These are phyloP conservation scores for Saussurea involucrata DNA, from an alignment of 129 eudicot genomes.

Conservation along the genomic window DNA sequence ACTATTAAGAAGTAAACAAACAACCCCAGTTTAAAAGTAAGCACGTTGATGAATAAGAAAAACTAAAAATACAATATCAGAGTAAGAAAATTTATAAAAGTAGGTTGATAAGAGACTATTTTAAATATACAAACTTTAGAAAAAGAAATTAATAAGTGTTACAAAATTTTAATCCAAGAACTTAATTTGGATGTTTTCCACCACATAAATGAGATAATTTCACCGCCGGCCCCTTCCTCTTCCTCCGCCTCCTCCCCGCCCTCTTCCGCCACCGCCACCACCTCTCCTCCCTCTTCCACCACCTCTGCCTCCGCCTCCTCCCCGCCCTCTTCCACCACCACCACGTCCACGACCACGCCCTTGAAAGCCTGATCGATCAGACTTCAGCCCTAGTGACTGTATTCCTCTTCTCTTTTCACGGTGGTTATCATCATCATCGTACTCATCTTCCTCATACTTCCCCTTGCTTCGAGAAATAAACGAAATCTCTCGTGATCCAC, in stretches of 20 bases:
- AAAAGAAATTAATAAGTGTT: background rate
- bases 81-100: no score
- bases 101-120: background rate
- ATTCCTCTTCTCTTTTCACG: constrained; percentile 68
- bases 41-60: no score
- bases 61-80: no score
- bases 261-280: constrained; percentile 29
- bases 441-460: constrained; percentile 60
- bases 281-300: constrained; percentile 31
- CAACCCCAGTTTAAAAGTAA: no score
- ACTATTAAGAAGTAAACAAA: no score
- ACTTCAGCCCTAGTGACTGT: constrained; percentile 64
- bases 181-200: background rate
- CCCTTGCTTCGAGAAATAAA: constrained; percentile 61
- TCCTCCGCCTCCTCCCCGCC: constrained; percentile 4
- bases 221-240: constrained; percentile 48
- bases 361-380: constrained; percentile 44
- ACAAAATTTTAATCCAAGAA: background rate
- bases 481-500: constrained; percentile 94
- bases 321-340: constrained; percentile 16
- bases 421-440: constrained; percentile 40
- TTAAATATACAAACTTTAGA: background rate
- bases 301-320: constrained; percentile 30
- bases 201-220: background rate
- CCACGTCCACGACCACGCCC: constrained; percentile 46